phyloP scores from a whole-genome alignment of 202 grass and related monocot genomes.

The Schoenoplectus triqueter region DNA sequence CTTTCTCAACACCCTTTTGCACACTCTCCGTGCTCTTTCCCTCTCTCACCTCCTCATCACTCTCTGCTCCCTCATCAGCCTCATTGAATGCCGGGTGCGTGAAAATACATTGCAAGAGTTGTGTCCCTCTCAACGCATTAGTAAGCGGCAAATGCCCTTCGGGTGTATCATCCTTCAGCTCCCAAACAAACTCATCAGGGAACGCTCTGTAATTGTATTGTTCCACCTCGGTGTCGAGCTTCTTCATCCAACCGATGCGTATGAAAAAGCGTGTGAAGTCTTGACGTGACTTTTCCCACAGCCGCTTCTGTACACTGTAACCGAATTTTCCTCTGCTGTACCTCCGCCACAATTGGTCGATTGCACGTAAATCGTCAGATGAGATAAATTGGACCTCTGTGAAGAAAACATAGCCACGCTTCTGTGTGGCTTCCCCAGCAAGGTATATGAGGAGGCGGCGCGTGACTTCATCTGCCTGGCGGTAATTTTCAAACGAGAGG shows the following conservation, averaged over 20 bases:
- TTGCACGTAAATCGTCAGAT: conserved; percentile 55
- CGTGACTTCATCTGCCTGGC: conserved; percentile 84
- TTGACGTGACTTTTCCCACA: conserved; percentile 73
- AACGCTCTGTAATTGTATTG: conserved; percentile 91
- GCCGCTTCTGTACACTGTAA: conserved; percentile 73
- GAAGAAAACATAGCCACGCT: conserved; percentile 97
- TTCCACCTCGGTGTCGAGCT: conserved; percentile 84
- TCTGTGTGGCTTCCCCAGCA: conserved; percentile 68
- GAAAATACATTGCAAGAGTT: conserved; percentile 70
- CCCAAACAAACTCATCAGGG: conserved; percentile 87
- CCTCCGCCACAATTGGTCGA: conserved; percentile 73
- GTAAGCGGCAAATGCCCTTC: conserved; percentile 94
- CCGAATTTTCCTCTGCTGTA: conserved; percentile 77
- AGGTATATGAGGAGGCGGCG: conserved; percentile 74
- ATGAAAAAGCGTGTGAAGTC: conserved; percentile 97
- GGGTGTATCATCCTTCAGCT: conserved; percentile 77
- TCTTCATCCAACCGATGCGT: conserved; percentile 93
- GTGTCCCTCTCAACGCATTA: conserved; percentile 90
- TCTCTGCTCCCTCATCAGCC: conserved; percentile 34
- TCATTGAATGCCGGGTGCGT: conserved; percentile 74
- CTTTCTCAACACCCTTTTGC: conserved; percentile 44
- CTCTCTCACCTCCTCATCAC: conserved; percentile 19
- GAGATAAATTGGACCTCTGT: conserved; percentile 85
- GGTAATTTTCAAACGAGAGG: conserved; percentile 55
- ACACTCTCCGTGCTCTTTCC: neutral